Percentiles rank a stretch among this genome's conserved stretches.
Conservation (phyloP, 73 alveolate genomes). For the Uronychia setigera region DNA sequence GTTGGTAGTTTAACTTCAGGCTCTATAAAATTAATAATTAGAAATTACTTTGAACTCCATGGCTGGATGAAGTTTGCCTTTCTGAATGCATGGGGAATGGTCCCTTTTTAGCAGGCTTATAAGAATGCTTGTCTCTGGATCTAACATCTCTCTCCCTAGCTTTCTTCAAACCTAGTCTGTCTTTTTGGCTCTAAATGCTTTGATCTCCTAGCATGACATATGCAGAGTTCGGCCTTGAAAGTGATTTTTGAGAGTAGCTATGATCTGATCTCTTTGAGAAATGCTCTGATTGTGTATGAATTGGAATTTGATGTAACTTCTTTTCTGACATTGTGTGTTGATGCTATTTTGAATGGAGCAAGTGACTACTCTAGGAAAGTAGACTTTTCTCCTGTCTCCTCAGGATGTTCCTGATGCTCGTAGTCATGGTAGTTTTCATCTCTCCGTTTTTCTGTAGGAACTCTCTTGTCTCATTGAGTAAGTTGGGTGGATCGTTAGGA, state of each 20-base stretch:
- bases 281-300: background rate
- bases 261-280: background rate
- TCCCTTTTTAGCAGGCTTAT: conserved; percentile 5
- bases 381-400: conserved; percentile 27
- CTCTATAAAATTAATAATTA: background rate
- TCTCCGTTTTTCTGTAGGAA: conserved; percentile 22
- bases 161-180: conserved; percentile 16
- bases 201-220: conserved; percentile 33
- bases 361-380: conserved; percentile 31
- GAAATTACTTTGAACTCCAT: background rate
- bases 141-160: conserved; percentile 31
- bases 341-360: conserved; percentile 15
- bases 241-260: background rate
- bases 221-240: conserved; percentile 48
- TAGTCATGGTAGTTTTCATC: conserved; percentile 50
- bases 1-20: conserved; percentile 15
- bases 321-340: background rate
- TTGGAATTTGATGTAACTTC: background rate
- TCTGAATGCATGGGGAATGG: background rate
- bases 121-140: conserved; percentile 20
- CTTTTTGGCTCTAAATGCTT: background rate
- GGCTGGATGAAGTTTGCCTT: background rate
- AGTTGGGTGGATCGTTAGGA: conserved; percentile 1
- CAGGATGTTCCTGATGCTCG: conserved; percentile 55
- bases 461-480: conserved; percentile 4